These are phyloP conservation scores for Hericium rajendrae DNA, from an alignment of 768 basidiomycete genomes.

Conservation along the genomic window DNA sequence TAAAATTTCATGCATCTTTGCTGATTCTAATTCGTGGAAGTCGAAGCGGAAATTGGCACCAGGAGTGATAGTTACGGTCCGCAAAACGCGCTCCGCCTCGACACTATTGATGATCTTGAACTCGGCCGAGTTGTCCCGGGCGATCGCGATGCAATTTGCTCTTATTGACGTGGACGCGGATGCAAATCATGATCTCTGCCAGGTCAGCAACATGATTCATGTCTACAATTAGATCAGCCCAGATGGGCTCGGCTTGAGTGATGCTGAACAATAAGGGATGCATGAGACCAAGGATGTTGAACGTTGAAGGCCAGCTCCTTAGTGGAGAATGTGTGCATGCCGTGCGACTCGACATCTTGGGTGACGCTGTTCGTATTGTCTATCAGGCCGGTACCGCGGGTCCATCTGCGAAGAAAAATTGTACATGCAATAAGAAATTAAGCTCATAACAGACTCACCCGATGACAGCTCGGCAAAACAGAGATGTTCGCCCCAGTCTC, in stretches of 20 bases:
- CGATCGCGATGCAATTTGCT: too few relatives aligned
- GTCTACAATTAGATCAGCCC: conserved; percentile 97
- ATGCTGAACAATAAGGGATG: conserved; percentile 99
- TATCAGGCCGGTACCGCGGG: conserved; percentile 97
- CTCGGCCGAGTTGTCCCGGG: too few relatives aligned
- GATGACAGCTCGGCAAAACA: too few relatives aligned
- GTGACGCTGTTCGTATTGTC: conserved; percentile 92
- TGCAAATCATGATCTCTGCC: conserved; percentile 81
- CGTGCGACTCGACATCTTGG: conserved; percentile 84
- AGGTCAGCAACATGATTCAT: conserved; percentile 97
- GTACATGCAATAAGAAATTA: not conserved
- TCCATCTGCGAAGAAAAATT: conserved; percentile 55
- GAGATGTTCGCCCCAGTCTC: conserved; percentile 78
- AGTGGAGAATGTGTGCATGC: conserved; percentile 95
- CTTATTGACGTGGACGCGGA: conserved; percentile 99
- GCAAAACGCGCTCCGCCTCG: too few relatives aligned
- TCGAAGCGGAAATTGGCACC: too few relatives aligned
- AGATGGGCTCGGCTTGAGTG: conserved; percentile 97
- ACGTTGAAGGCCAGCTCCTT: conserved; percentile 99
- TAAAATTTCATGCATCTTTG: too few relatives aligned
- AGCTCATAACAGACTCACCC: conserved; percentile 26
- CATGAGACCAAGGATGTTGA: conserved; percentile 98
- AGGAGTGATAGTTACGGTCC: too few relatives aligned
- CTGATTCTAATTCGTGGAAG: too few relatives aligned
- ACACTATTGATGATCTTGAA: too few relatives aligned